Evolutionary conservation across 2,329 filamentous ascomycete species (phyloP).

Genomic region (Massarina eburnea): DNA sequence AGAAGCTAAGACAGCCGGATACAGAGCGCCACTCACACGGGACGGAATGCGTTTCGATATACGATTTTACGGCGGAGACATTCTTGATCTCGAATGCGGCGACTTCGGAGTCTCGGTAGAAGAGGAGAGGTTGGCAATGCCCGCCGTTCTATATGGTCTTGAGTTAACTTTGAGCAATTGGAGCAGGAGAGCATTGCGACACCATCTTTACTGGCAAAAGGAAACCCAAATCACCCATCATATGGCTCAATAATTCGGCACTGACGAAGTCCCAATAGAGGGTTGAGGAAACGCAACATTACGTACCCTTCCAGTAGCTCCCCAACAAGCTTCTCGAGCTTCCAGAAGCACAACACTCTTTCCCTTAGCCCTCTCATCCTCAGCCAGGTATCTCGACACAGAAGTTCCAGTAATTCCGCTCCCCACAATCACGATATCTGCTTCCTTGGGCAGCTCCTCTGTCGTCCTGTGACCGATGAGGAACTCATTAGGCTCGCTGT

Average conservation of each 20-base stretch:
- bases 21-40: conserved; percentile 70
- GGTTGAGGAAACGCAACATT: no score
- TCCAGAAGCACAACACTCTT: conserved; percentile 71
- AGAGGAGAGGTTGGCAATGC: conserved; percentile 74
- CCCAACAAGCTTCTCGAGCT: conserved; percentile 78
- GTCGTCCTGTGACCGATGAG: conserved; percentile 72
- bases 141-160: conserved; percentile 49
- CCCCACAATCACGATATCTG: conserved; percentile 72
- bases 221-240: no score
- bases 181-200: no score
- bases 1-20: conserved; percentile 66
- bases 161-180: conserved; percentile 6
- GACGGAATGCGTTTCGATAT: conserved; percentile 61
- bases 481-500: conserved; percentile 64
- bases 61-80: conserved; percentile 59
- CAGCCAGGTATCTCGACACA: conserved; percentile 63
- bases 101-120: conserved; percentile 61
- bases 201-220: no score
- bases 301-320: conserved; percentile 64
- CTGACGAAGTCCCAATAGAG: no score
- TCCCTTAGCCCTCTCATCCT: conserved; percentile 48
- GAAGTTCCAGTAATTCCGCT: conserved; percentile 77
- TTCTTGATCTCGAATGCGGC: conserved; percentile 73
- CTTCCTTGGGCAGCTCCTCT: conserved; percentile 59
- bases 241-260: no score